Conservation (phyloP, 139 green algal species). For the Mychonastes homosphaera region DNA sequence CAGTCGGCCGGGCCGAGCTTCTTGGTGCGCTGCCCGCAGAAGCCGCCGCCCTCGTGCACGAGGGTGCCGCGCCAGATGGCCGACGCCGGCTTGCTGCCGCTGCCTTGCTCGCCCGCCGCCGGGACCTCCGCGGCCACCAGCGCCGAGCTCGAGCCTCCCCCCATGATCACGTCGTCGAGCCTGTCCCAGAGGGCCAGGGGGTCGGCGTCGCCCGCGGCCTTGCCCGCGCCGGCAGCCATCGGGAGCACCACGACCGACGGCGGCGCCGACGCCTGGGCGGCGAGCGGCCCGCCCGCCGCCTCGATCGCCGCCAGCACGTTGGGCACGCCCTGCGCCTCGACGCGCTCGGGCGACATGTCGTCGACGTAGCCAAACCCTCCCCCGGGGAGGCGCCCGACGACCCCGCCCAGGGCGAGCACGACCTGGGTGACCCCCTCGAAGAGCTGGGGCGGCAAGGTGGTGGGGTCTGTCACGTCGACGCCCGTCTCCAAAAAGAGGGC, state of each 20-base stretch:
- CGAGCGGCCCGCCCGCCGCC: not conserved
- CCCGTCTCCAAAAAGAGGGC: slow-evolving; percentile 52
- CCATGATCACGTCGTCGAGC: slow-evolving; percentile 75
- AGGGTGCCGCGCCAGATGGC: slow-evolving; percentile 4
- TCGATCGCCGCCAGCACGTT: slow-evolving; percentile 21
- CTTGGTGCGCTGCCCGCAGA: slow-evolving; percentile 64
- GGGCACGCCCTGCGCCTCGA: slow-evolving; percentile 52
- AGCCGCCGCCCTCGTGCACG: slow-evolving; percentile 64
- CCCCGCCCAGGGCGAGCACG: slow-evolving; percentile 43
- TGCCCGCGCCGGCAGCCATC: too few relatives aligned
- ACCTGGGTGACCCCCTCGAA: slow-evolving; percentile 69
- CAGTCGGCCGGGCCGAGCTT: slow-evolving; percentile 28
- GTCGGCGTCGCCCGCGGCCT: slow-evolving; percentile 17
- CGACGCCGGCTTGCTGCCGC: not conserved
- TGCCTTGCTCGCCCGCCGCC: not conserved
- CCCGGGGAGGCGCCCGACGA: slow-evolving; percentile 47
- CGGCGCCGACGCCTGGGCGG: not conserved
- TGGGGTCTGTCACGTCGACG: slow-evolving; percentile 58
- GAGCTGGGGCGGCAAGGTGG: slow-evolving; percentile 43
- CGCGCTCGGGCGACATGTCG: slow-evolving; percentile 57
- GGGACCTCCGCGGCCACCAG: not conserved
- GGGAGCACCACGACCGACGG: too few relatives aligned
- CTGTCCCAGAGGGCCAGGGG: slow-evolving; percentile 50
- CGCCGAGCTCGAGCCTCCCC: slow-evolving; percentile 24
- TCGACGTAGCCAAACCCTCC: slow-evolving; percentile 62